Evolutionary conservation across 1,284 basidiomycete species (phyloP), one percentile per base, ranked within the genome.

Genomic region (Xerocomus nothofagi): DNA sequence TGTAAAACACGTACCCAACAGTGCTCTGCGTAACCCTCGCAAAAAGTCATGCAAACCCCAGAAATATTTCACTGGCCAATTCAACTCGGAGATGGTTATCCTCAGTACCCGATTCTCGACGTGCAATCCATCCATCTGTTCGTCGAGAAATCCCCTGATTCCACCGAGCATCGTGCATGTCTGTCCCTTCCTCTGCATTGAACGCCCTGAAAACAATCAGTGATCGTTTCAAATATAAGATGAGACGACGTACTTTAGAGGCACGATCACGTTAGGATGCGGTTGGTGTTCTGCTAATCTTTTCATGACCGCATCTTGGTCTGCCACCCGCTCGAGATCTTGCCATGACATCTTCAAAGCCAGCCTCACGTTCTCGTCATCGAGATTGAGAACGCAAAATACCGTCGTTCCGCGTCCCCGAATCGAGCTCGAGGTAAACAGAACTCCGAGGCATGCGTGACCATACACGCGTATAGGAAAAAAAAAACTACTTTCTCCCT

Each of bases 311-410:
- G 10, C 21, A 2, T 18, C 30, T 15, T 59, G 47, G 1, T 48
- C 44, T 0, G 3, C 38, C 0, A 50, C 6, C 0, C 50, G 48
- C 4, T 14, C 20, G 3, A 57, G 29, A 33, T 56, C 53, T 31
- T 58, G 57, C 54, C 57, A 57, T 0, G 55, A 29, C 38, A 44
- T 55, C 2, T 55, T 59, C 38, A 59, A 36, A 0, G 49, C 55
- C 3, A 51, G 20, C 1, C 4, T 11, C 20, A 5, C 36, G 0
- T 7, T 20, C 4, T 12, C 0, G 17, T 47, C 24, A 0, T 11
- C 1, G 0, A 34, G 26, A 20, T 52, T 45, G 0, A 42, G 0
- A 0, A 50, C 50, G 4, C 40, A 42, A 7, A 61, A 53, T 0
- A 61, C 58, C 0, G 40, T 44, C 18, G 53, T 52, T 12, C 50